Evolutionary conservation across 2,329 filamentous ascomycete genomes (phyloP).

Genomic region (Nemania bipapillata): DNA sequence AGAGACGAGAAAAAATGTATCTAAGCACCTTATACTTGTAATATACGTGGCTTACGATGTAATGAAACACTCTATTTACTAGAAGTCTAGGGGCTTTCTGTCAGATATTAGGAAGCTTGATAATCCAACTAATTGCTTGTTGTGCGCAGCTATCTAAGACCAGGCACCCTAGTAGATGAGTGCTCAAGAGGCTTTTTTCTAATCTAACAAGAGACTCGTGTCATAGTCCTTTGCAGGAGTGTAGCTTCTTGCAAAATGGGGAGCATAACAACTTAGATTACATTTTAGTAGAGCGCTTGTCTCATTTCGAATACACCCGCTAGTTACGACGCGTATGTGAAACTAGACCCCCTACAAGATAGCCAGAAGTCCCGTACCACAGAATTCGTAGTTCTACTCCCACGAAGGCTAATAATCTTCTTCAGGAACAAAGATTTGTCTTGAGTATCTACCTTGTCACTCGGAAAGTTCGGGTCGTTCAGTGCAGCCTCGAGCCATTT

Average conservation of each 20-base stretch:
- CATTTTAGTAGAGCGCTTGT: background rate
- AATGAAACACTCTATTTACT: background rate
- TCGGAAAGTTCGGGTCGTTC: conserved; percentile 65
- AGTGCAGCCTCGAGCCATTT: conserved; percentile 72
- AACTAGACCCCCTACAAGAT: conserved; percentile 70
- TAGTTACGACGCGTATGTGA: conserved; percentile 67
- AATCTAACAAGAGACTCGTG: background rate
- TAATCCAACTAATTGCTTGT: background rate
- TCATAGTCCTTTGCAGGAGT: background rate
- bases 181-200: conserved; percentile 3
- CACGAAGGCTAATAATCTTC: conserved; percentile 73
- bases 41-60: no score
- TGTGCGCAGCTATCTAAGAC: background rate
- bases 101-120: background rate
- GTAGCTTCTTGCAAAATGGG: background rate
- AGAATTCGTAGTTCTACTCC: conserved; percentile 71
- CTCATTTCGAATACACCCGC: background rate
- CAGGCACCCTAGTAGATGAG: background rate
- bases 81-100: background rate
- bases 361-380: conserved; percentile 79
- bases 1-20: background rate
- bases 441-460: conserved; percentile 65
- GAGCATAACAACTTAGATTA: background rate
- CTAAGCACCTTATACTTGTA: no score
- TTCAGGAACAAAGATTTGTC: conserved; percentile 74